These are phyloP conservation scores for Cercis canadensis DNA, from an alignment of 306 rosid genomes.

Conservation along the genomic window DNA sequence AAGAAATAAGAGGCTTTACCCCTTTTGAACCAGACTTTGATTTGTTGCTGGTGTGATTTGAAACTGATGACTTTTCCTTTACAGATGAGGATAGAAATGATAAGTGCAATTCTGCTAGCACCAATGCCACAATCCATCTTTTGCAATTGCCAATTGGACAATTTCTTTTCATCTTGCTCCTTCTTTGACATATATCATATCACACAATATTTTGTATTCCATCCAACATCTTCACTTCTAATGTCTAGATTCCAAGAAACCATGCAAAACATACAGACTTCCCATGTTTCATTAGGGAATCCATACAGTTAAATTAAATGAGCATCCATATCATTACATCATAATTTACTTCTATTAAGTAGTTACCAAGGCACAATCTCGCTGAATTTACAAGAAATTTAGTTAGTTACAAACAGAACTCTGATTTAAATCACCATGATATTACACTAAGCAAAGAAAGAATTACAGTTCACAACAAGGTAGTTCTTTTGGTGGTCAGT, in stretches of 20 bases:
- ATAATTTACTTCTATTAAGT: too few relatives aligned
- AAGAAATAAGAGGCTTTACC: slow-evolving; percentile 47
- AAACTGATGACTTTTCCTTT: slow-evolving; percentile 62
- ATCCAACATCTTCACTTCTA: too few relatives aligned
- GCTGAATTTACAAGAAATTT: neutral
- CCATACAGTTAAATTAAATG: too few relatives aligned
- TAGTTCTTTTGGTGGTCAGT: neutral
- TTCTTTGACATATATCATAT: neutral
- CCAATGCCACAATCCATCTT: neutral
- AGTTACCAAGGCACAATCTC: neutral
- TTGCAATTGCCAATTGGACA: too few relatives aligned
- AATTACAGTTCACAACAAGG: slow-evolving; percentile 8
- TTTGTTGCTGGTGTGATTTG: slow-evolving; percentile 65
- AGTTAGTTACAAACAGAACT: slow-evolving; percentile 1
- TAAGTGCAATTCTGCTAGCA: neutral
- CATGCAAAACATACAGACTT: neutral
- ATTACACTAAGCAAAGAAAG: slow-evolving; percentile 1
- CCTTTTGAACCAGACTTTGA: slow-evolving; percentile 65
- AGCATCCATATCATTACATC: too few relatives aligned
- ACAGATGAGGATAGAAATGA: slow-evolving; percentile 4
- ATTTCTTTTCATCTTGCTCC: slow-evolving; percentile 2
- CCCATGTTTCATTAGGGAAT: too few relatives aligned
- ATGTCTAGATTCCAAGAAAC: neutral
- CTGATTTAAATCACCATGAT: slow-evolving; percentile 7
- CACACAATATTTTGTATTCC: neutral